Conservation (phyloP, 1,284 basidiomycete genomes). For the Lentinus polychrous region DNA sequence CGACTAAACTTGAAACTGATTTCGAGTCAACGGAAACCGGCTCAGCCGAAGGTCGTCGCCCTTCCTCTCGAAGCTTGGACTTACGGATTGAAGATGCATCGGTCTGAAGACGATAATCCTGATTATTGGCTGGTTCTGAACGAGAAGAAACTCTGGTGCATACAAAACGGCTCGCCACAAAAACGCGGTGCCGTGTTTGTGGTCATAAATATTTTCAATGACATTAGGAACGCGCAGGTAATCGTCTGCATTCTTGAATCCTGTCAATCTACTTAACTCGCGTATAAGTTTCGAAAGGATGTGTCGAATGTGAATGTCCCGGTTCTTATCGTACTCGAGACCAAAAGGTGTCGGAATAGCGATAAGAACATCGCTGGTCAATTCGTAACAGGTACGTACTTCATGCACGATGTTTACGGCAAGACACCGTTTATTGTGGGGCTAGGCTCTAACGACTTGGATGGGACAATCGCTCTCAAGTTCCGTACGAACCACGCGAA, state of each 20-base stretch:
- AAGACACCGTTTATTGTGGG: background rate
- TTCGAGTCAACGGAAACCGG: too few relatives aligned
- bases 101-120: background rate
- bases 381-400: background rate
- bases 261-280: too few relatives aligned
- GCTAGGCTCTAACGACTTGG: background rate
- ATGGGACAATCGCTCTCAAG: constrained; percentile 10
- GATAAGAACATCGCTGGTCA: too few relatives aligned
- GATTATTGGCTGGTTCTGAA: background rate
- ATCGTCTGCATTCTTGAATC: too few relatives aligned
- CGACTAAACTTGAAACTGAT: too few relatives aligned
- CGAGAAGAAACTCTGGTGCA: constrained; percentile 3
- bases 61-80: constrained; percentile 4
- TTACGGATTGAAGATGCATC: background rate
- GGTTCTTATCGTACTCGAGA: too few relatives aligned
- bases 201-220: too few relatives aligned
- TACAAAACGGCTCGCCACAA: background rate
- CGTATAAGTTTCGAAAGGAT: too few relatives aligned
- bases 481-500: constrained; percentile 12
- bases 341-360: too few relatives aligned
- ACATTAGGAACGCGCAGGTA: too few relatives aligned
- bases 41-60: background rate
- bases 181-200: background rate
- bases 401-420: background rate
- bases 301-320: too few relatives aligned